These are phyloP conservation scores for Cytospora schulzeri DNA, from an alignment of 2,329 filamentous ascomycete species.

Conservation along the genomic window DNA sequence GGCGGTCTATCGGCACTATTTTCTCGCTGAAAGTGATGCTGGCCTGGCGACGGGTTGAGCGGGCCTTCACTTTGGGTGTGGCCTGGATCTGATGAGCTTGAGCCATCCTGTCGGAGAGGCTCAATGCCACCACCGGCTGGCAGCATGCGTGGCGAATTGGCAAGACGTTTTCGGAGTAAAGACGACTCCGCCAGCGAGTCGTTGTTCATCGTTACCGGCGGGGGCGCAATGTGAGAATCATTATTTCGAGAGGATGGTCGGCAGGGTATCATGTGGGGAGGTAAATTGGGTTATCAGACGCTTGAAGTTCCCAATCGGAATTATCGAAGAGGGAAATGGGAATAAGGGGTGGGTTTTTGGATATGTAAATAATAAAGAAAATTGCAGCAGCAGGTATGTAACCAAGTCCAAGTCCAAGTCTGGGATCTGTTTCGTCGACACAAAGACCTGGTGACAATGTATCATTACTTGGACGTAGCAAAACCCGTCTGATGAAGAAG, in stretches of 20 bases:
- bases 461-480: background rate
- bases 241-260: slow-evolving; percentile 15
- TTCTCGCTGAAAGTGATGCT: slow-evolving; percentile 28
- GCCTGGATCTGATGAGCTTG: background rate
- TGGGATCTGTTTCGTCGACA: background rate
- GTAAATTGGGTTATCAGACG: background rate
- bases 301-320: slow-evolving; percentile 3
- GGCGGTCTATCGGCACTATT: slow-evolving; percentile 19
- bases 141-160: slow-evolving; percentile 5
- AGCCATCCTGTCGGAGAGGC: slow-evolving; percentile 2
- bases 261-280: slow-evolving; percentile 17
- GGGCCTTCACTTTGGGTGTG: slow-evolving; percentile 1
- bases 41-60: slow-evolving; percentile 7
- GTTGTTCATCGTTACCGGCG: slow-evolving; percentile 15
- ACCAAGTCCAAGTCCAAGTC: background rate
- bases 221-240: slow-evolving; percentile 8
- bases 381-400: background rate
- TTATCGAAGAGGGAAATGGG: background rate
- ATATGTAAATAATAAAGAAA: background rate
- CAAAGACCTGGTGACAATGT: background rate
- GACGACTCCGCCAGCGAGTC: slow-evolving; percentile 5
- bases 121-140: background rate
- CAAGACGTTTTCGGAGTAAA: background rate
- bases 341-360: background rate
- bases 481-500: background rate